phyloP scores from a whole-genome alignment of 768 basidiomycete genomes.

The Phaeotremella fagi region DNA sequence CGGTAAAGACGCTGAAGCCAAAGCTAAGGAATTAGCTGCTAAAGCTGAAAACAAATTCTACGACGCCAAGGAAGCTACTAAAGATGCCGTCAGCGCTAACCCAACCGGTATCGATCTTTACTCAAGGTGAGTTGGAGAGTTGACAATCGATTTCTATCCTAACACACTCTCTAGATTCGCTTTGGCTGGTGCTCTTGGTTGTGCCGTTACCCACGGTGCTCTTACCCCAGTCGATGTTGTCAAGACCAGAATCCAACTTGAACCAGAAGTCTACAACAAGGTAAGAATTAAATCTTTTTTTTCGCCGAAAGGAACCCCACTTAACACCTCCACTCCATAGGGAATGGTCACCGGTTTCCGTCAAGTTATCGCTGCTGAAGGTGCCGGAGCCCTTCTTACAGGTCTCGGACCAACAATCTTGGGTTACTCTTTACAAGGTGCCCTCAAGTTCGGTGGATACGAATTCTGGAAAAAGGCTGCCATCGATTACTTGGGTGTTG shows the following conservation, averaged over 20 bases:
- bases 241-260: constrained; percentile 97
- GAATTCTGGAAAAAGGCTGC: constrained; percentile 93
- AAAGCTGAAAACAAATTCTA: constrained; percentile 40
- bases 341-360: constrained; percentile 80
- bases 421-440: constrained; percentile 91
- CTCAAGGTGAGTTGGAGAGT: constrained; percentile 42
- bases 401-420: constrained; percentile 88
- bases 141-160: no score
- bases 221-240: constrained; percentile 72
- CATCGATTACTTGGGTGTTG: constrained; percentile 76
- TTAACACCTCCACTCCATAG: constrained; percentile 24
- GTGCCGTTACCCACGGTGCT: constrained; percentile 49
- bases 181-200: constrained; percentile 48
- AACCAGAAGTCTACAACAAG: constrained; percentile 52
- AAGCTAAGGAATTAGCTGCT: constrained; percentile 22
- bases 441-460: constrained; percentile 98
- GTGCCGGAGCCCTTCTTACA: constrained; percentile 83
- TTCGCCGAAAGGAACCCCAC: neutral
- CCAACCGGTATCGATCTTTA: constrained; percentile 47
- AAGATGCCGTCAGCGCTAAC: constrained; percentile 16
- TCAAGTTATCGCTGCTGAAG: constrained; percentile 84
- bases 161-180: constrained; percentile 35
- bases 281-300: constrained; percentile 16
- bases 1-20: constrained; percentile 30
- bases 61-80: constrained; percentile 44